Evolutionary conservation across 768 basidiomycete genomes (phyloP).

Genomic region (Hypholoma fasciculare): DNA sequence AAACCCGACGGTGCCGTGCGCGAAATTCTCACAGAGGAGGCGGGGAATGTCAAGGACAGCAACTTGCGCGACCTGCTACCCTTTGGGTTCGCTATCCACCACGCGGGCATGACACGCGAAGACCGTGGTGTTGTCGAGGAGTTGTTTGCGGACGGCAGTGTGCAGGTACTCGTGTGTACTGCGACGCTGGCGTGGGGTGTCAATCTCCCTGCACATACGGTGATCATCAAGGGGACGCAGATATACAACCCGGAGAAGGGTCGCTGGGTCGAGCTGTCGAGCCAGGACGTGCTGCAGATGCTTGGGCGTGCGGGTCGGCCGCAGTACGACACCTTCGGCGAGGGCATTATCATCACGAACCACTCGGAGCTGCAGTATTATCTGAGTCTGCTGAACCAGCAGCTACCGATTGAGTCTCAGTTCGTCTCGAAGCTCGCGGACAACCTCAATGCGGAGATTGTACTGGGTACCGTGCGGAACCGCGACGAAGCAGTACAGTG

Average conservation of each 20-base stretch:
- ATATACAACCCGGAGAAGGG: constrained; percentile 99
- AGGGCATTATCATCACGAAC: constrained; percentile 98
- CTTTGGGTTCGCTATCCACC: constrained; percentile 97
- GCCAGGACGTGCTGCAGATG: constrained; percentile 98
- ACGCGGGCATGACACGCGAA: constrained; percentile 93
- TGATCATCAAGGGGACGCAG: constrained; percentile 99
- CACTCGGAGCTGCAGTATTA: constrained; percentile 98
- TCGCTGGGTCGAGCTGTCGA: constrained; percentile 92
- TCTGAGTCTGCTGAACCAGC: constrained; percentile 92
- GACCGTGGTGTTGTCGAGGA: constrained; percentile 94
- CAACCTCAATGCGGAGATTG: constrained; percentile 96
- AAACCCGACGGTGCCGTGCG: constrained; percentile 89
- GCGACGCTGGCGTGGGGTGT: constrained; percentile 99
- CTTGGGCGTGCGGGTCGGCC: constrained; percentile 96
- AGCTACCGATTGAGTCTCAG: constrained; percentile 96
- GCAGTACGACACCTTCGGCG: constrained; percentile 95
- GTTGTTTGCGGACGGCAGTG: constrained; percentile 86
- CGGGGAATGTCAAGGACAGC: constrained; percentile 76
- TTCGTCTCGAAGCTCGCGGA: constrained; percentile 92
- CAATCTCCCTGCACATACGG: constrained; percentile 95
- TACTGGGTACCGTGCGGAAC: constrained; percentile 91
- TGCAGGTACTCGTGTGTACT: constrained; percentile 95
- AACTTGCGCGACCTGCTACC: constrained; percentile 89
- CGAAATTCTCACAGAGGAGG: constrained; percentile 87
- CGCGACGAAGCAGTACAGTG: constrained; percentile 97